A percentile compares a stretch with the other conserved stretches of the same genome.
phyloP scores from a whole-genome alignment of 192 early-diverging fungal genomes.

The Phycomyces nitens region DNA sequence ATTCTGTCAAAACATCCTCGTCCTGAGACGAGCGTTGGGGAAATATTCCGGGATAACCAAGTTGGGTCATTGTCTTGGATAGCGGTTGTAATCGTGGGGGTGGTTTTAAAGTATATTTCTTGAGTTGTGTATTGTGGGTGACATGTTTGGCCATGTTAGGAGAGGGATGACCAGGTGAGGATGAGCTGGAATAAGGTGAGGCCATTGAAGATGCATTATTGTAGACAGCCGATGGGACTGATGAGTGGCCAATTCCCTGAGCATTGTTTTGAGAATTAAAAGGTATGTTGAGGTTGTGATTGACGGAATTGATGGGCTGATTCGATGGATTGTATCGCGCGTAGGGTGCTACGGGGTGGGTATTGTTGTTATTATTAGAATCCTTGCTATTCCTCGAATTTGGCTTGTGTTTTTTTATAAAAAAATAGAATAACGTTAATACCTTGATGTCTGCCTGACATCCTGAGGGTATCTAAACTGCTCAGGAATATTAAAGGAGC shows the following conservation, averaged over 20 bases:
- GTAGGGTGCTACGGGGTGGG: constrained; percentile 14
- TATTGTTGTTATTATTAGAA: background rate
- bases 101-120: constrained; percentile 44
- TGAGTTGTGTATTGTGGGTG: constrained; percentile 26
- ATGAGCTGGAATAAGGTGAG: constrained; percentile 47
- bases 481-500: too few species aligned
- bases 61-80: constrained; percentile 32
- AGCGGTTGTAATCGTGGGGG: constrained; percentile 36
- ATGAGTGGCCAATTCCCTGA: background rate
- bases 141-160: constrained; percentile 34
- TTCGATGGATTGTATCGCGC: constrained; percentile 21
- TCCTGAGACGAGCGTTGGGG: constrained; percentile 43
- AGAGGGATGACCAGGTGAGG: constrained; percentile 42
- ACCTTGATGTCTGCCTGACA: constrained; percentile 31
- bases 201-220: constrained; percentile 23
- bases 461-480: background rate
- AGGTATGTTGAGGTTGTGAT: constrained; percentile 26
- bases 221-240: constrained; percentile 1
- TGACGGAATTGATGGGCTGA: background rate
- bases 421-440: background rate
- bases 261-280: constrained; percentile 20
- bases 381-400: background rate
- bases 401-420: background rate
- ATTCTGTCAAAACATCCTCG: constrained; percentile 53
- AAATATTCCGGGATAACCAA: constrained; percentile 58